Conservation (phyloP, 176 grass and related monocot species). For the Carex myosuroides region DNA sequence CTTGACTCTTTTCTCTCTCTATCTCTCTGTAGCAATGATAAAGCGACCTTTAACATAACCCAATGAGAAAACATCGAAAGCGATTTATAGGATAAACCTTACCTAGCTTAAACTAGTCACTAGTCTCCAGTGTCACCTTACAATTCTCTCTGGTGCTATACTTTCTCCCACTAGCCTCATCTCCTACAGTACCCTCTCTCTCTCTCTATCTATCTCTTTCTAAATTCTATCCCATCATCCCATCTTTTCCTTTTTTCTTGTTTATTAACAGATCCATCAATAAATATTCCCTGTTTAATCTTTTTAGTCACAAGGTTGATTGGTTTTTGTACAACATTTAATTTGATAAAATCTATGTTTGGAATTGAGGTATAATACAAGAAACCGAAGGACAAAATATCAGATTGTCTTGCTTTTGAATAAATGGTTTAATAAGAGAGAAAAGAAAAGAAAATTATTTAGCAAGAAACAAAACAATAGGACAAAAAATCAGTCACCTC, state of each 20-base stretch:
- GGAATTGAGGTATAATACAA: neutral
- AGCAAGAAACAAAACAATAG: neutral
- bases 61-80: conserved; percentile 19
- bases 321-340: neutral
- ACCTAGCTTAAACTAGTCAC: conserved; percentile 13
- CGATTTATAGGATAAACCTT: conserved; percentile 19
- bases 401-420: neutral
- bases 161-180: neutral
- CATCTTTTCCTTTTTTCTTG: neutral
- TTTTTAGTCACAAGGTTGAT: neutral
- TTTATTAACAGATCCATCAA: neutral
- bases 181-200: neutral
- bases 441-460: neutral
- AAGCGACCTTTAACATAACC: conserved; percentile 21
- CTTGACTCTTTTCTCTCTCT: neutral
- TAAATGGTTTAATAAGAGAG: neutral
- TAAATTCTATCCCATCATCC: neutral
- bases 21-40: conserved; percentile 1
- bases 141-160: neutral
- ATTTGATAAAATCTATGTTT: neutral
- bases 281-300: neutral
- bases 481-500: neutral
- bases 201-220: neutral
- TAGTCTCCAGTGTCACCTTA: conserved; percentile 5
- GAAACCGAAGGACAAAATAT: neutral